Evolutionary conservation across 225 moss, liverwort and hornwort genomes (phyloP), one percentile per base, ranked within the genome.

Genomic region (Pleurozium schreberi): DNA sequence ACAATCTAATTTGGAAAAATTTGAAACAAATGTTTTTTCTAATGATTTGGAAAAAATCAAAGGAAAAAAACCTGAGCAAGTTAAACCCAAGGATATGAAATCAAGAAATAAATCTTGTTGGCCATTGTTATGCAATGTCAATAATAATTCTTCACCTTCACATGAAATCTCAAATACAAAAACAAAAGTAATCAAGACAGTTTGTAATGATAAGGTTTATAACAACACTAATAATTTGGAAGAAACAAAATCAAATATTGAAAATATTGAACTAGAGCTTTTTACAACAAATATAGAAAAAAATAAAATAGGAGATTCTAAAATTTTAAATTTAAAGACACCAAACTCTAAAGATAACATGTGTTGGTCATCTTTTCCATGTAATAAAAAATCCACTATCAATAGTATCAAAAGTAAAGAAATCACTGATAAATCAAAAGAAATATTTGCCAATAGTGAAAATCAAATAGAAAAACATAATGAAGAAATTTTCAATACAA

Each of bases 181-280:
- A 40, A n/a, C 3, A 8, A 40, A 80, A 57, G 9, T 20, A 53
- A 30, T 23, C 3, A 61, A 6, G 0, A 19, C 23, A 42, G 30
- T 23, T 3, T 45, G 21, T 4, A 64, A 79, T 26, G 57, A 71
- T n/a, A 26, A 58, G 45, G n/a, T 27, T 67, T 68, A 9, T 36
- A 17, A 50, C 2, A 18, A 40, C 12, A 78, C 23, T 21, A 22
- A 83, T 21, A 26, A 55, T 33, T 53, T 53, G 0, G 7, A 59
- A 3, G 19, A 20, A 79, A 45, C 16, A 19, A 86, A 73, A 82
- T 57, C 89, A 71, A 89, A 40, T 47, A 31, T 86, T 40, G 83
- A 91, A 70, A 71, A 83, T 7, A 89, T 89, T 71, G 91, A 91
- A 87, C 12, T 91, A 10, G 91, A 91, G 12, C 49, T 21, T 78